Base-by-base conservation (phyloP, 139 green algal genomes). In the Tetradesmus obliquus region DNA sequence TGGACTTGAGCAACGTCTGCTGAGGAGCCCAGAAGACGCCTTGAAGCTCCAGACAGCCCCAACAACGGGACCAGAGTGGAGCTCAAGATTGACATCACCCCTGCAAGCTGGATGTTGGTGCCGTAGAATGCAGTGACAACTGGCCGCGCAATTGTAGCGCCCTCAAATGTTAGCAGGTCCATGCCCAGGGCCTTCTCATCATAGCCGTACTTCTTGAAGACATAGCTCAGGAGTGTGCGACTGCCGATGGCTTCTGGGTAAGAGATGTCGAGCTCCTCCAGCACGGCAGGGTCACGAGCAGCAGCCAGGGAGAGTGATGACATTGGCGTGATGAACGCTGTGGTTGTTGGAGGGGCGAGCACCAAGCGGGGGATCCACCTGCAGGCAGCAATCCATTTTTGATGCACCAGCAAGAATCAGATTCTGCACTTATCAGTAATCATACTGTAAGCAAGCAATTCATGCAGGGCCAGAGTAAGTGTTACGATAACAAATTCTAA, bases 41-140 rank as follows among this genome's bases (percentile, higher is more conserved):
- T n/a, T 53, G 17, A 60, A 24, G 58, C 19, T 24, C 57, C 22
- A 9, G 24, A n/a, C 84, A 3, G 57, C 54, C 8, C 24, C 82
- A 19, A 79, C 22, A 66, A 66, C 2, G n/a, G 85, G 62, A 7
- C 7, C 32, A 89, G 85, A 17, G 85, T 22, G 32, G 2, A n/a
- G 24, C 3, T 45, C 32, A 72, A 5, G 3, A 81, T n/a, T 15
- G 62, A 58, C 32, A 60, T 62, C 12, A 89, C 32, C 4, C n/a
- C 85, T 19, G 62, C 51, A 7, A 89, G 60, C 85, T 89, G 85
- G 8, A 66, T 74, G 62, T 89, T 57, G 13, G 60, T 89, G 85
- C 60, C 84, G 15, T 58, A 88, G 58, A 80, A 32, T 5, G 84
- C 58, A 32, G 84, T 15, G 22, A 57, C 55, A 3, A 45, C 19